Evolutionary conservation across 2,329 filamentous ascomycete genomes (phyloP), one percentile per base, ranked within the genome.

Genomic region (Trematosphaeria pertusa): DNA sequence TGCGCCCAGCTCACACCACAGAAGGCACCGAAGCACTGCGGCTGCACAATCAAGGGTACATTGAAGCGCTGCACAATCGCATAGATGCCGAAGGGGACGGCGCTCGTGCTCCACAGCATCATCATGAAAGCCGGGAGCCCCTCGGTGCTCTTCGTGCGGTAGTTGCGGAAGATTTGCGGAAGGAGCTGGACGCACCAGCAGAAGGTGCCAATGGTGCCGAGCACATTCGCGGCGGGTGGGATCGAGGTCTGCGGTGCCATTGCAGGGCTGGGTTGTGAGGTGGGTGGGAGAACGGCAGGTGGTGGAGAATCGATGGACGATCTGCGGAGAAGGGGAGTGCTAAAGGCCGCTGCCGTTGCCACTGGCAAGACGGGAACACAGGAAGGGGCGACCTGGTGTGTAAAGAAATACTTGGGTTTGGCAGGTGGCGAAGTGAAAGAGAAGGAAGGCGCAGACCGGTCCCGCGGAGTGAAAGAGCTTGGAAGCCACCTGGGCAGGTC

Each of bases 81-180:
- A 65, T 82, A 82, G 6, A 80, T 77, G 1, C 86, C 86, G 0
- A 88, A 76, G 0, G 85, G 85, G 0, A 88, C 80, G 0, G 85
- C 86, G 1, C 85, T 85, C 65, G 78, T 80, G 0, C 83, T 82
- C 79, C 86, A 88, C 3, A 87, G 74, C 54, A 88, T 78, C 85
- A 88, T 88, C 85, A 88, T 88, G 0, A 82, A 80, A 0, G 81
- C 77, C 28, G 87, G 85, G 0, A 89, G 73, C 0, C 86, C 86
- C 0, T 76, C 81, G 0, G 85, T 85, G 67, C 85, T 77, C 61
- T 87, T 85, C 0, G 85, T 78, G 3, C 81, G 78, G 58, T 86
- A 84, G 58, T 89, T 89, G 54, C 87, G 80, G 32, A 85, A 68
- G 41, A 88, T 87, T 62, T 89, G 86, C 1, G 56, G 60, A 5